Conservation (phyloP, 2,329 filamentous ascomycete species). For the Grosmannia penicillata region DNA sequence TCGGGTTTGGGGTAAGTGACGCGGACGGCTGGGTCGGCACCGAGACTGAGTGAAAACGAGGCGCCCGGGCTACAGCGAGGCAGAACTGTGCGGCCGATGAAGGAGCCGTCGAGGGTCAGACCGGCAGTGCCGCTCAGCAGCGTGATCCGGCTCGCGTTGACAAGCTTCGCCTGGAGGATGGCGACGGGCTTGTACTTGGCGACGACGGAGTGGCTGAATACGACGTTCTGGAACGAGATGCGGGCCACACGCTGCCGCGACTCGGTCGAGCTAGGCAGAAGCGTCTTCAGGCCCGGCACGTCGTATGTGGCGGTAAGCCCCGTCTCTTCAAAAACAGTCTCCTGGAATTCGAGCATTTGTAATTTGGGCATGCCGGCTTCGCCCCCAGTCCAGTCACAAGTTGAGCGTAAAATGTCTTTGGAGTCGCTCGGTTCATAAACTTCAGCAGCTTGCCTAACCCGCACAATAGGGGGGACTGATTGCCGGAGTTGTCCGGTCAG, state of each 20-base stretch:
- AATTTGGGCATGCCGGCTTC: no score
- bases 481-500: no score
- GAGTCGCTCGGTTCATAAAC: no score
- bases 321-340: slow-evolving; percentile 41
- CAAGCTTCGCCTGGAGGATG: slow-evolving; percentile 42
- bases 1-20: slow-evolving; percentile 42
- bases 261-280: slow-evolving; percentile 32
- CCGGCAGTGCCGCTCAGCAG: slow-evolving; percentile 39
- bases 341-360: slow-evolving; percentile 31
- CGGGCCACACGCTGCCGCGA: slow-evolving; percentile 46
- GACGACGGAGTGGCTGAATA: slow-evolving; percentile 42
- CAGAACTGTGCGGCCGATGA: slow-evolving; percentile 40
- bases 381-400: slow-evolving; percentile 12
- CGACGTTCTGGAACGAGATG: slow-evolving; percentile 28
- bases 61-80: slow-evolving; percentile 41
- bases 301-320: slow-evolving; percentile 48
- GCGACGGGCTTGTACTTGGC: slow-evolving; percentile 46
- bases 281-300: slow-evolving; percentile 40
- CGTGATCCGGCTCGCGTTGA: slow-evolving; percentile 39
- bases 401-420: no score
- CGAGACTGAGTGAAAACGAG: slow-evolving; percentile 36
- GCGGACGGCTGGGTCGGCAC: slow-evolving; percentile 42
- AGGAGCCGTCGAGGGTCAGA: slow-evolving; percentile 47
- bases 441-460: no score
- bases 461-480: no score